Conservation (phyloP, 1,284 basidiomycete species). For the Marasmius tenuissimus region DNA sequence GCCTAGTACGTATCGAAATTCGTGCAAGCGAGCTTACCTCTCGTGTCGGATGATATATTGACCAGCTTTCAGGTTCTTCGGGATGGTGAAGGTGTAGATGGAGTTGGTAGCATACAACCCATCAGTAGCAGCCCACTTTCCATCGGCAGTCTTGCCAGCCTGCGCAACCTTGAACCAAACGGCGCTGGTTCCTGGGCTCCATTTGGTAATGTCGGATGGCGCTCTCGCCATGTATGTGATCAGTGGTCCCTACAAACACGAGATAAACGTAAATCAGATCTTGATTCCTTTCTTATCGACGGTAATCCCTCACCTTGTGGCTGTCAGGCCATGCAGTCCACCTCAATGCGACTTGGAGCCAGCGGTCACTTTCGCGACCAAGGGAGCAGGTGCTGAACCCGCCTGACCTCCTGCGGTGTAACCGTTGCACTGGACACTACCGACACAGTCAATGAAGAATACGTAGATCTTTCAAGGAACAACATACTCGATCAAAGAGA, state of each 20-base stretch:
- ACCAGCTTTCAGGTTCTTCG: conserved; percentile 40
- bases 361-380: conserved; percentile 43
- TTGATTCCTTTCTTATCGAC: not conserved
- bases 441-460: conserved; percentile 7
- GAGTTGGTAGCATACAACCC: conserved; percentile 32
- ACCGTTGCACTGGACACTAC: conserved; percentile 44
- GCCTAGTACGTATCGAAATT: not conserved
- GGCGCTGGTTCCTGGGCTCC: conserved; percentile 27
- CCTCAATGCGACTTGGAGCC: conserved; percentile 42
- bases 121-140: conserved; percentile 39
- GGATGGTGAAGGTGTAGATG: conserved; percentile 45
- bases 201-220: conserved; percentile 21
- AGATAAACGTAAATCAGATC: not conserved
- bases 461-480: not conserved
- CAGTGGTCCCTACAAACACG: conserved; percentile 15
- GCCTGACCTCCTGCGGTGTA: conserved; percentile 36
- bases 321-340: conserved; percentile 53
- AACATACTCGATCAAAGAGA: conserved; percentile 35
- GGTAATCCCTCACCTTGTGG: conserved; percentile 28
- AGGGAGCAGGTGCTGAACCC: conserved; percentile 39
- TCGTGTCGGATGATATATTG: conserved; percentile 54
- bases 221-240: conserved; percentile 24
- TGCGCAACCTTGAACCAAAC: conserved; percentile 49
- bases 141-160: conserved; percentile 35
- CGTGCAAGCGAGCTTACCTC: conserved; percentile 29